Conservation (phyloP, 495 filamentous ascomycete species). For the Penicillium daleae region DNA sequence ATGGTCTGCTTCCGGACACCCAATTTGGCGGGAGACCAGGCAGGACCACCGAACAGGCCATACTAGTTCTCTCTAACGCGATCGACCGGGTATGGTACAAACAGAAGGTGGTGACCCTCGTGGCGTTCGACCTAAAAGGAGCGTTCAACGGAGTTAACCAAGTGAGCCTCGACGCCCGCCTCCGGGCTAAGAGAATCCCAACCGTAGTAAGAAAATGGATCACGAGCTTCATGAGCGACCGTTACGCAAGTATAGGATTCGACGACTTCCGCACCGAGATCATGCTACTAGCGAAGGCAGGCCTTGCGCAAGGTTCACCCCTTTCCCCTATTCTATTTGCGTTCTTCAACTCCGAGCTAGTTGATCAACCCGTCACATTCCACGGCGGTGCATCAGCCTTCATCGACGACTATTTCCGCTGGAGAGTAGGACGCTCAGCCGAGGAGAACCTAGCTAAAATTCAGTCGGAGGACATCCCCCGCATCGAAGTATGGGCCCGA, state of each 20-base stretch:
- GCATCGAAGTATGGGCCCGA: slow-evolving; percentile 22
- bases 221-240: slow-evolving; percentile 29
- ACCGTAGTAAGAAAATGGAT: slow-evolving; percentile 25
- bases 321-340: slow-evolving; percentile 34
- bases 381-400: slow-evolving; percentile 29
- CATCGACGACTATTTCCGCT: slow-evolving; percentile 33
- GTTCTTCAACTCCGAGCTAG: slow-evolving; percentile 34
- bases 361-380: slow-evolving; percentile 26
- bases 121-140: slow-evolving; percentile 33
- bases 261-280: slow-evolving; percentile 25
- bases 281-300: background rate
- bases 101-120: slow-evolving; percentile 24
- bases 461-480: slow-evolving; percentile 18
- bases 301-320: slow-evolving; percentile 31
- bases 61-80: slow-evolving; percentile 29
- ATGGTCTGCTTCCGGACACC: slow-evolving; percentile 29
- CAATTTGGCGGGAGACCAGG: slow-evolving; percentile 32
- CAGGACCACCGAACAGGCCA: slow-evolving; percentile 28
- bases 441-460: slow-evolving; percentile 26
- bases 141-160: slow-evolving; percentile 36
- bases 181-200: slow-evolving; percentile 27
- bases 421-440: slow-evolving; percentile 19
- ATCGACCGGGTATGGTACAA: slow-evolving; percentile 31
- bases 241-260: slow-evolving; percentile 27
- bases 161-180: slow-evolving; percentile 21